Evolutionary conservation across 495 filamentous ascomycete genomes (phyloP).

Genomic region (Aspergillus haitiensis): DNA sequence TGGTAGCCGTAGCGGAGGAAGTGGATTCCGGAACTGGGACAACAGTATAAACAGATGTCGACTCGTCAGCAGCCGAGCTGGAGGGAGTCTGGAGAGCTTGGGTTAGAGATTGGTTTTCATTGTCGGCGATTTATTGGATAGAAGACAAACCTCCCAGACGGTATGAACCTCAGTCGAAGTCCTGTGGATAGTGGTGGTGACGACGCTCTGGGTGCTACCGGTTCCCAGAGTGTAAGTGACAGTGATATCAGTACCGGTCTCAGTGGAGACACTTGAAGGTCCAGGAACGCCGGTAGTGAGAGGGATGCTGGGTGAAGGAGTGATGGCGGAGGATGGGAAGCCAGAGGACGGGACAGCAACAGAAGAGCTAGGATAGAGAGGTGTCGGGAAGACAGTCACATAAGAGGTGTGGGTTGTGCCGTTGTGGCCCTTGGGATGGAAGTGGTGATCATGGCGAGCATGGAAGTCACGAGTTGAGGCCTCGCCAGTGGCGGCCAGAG

Average conservation of each 20-base stretch:
- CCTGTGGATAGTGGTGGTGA: conserved; percentile 57
- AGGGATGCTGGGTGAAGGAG: background rate
- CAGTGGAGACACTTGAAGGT: background rate
- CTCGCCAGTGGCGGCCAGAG: conserved; percentile 47
- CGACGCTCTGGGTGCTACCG: conserved; percentile 53
- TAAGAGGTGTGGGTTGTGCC: conserved; percentile 18
- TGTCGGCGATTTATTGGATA: conserved; percentile 1
- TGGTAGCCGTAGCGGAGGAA: conserved; percentile 5
- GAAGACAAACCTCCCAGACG: conserved; percentile 40
- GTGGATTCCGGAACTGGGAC: conserved; percentile 29
- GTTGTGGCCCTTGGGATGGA: conserved; percentile 25
- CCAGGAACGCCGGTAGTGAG: conserved; percentile 1
- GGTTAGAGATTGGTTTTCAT: background rate
- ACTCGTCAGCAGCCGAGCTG: conserved; percentile 14
- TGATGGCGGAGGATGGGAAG: background rate
- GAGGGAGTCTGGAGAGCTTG: conserved; percentile 11
- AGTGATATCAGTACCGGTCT: conserved; percentile 40
- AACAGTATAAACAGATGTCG: conserved; percentile 31
- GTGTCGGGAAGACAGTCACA: conserved; percentile 26
- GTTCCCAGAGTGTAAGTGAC: conserved; percentile 61
- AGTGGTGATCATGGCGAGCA: conserved; percentile 34
- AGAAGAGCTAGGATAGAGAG: conserved; percentile 14
- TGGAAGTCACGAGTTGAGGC: conserved; percentile 39
- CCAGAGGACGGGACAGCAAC: conserved; percentile 11
- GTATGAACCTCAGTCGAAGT: conserved; percentile 44